phyloP scores from a whole-genome alignment of 768 basidiomycete species.

The Leccinum olivaceopallidum region DNA sequence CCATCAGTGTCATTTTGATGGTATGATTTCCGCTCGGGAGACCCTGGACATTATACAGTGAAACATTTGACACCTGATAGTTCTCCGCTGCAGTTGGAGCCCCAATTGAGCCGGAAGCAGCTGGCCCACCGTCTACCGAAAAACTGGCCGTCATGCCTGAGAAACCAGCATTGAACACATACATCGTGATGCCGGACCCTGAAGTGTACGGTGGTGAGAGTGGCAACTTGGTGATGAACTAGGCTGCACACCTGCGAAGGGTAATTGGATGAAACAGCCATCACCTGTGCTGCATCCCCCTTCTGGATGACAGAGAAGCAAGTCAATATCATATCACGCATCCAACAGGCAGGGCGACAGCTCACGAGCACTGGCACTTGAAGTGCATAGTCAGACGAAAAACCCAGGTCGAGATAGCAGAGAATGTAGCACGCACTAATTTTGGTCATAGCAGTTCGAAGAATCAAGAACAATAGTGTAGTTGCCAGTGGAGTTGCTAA shows the following conservation, averaged over 20 bases:
- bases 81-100: too few species aligned
- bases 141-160: conserved; percentile 23
- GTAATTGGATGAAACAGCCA: conserved; percentile 20
- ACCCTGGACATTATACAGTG: too few species aligned
- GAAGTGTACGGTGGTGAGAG: neutral
- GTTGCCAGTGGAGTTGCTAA: conserved; percentile 1
- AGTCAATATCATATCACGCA: neutral
- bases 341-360: neutral
- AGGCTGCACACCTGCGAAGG: conserved; percentile 21
- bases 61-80: too few species aligned
- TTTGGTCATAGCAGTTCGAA: conserved; percentile 23
- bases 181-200: conserved; percentile 31
- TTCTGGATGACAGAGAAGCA: conserved; percentile 10
- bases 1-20: too few species aligned
- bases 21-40: too few species aligned
- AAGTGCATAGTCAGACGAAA: neutral
- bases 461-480: conserved; percentile 15
- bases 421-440: conserved; percentile 22
- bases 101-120: too few species aligned
- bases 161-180: conserved; percentile 22
- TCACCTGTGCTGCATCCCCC: conserved; percentile 19
- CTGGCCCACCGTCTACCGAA: too few species aligned
- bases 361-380: conserved; percentile 22
- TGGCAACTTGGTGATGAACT: neutral
- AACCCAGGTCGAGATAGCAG: neutral